A percentile compares a stretch with the other conserved stretches of the same genome.
phyloP scores from a whole-genome alignment of 768 basidiomycete species.

The Auricularia auricula-judae region DNA sequence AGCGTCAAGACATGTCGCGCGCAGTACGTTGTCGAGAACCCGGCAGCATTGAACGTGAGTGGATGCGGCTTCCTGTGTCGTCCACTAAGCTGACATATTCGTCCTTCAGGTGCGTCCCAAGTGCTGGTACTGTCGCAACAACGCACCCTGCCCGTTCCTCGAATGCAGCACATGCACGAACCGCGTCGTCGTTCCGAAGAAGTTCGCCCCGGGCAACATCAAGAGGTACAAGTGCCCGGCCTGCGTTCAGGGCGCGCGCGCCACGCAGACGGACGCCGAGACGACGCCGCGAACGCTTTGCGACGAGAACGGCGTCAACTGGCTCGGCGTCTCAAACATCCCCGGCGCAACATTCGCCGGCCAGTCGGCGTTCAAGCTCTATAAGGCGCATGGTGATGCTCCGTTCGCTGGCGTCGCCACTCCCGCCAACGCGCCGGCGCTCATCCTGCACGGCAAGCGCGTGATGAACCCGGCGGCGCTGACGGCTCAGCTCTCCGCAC shows the following conservation, averaged over 20 bases:
- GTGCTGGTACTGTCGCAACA: conserved; percentile 18
- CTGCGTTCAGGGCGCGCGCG: conserved; percentile 7
- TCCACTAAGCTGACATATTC: neutral
- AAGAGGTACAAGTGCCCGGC: conserved; percentile 12
- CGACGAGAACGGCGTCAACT: conserved; percentile 14
- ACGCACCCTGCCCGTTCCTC: conserved; percentile 14
- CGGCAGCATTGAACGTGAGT: conserved; percentile 7
- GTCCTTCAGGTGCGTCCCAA: conserved; percentile 14
- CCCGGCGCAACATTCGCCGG: conserved; percentile 10
- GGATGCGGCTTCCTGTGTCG: no score
- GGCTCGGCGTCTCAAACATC: conserved; percentile 14
- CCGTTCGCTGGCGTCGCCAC: conserved; percentile 9
- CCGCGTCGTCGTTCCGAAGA: conserved; percentile 15
- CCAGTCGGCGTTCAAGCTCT: conserved; percentile 20
- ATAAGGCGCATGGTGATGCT: conserved; percentile 12
- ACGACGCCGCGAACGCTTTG: conserved; percentile 11
- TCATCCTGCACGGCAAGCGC: conserved; percentile 8
- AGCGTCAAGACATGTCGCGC: conserved; percentile 14
- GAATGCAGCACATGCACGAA: conserved; percentile 16
- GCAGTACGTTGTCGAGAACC: conserved; percentile 16
- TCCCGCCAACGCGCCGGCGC: conserved; percentile 1
- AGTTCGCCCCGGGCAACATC: conserved; percentile 6
- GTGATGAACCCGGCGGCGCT: conserved; percentile 8
- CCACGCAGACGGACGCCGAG: conserved; percentile 8
- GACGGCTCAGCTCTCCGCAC: conserved; percentile 8